Percentiles rank a stretch among this genome's conserved stretches.
phyloP scores from a whole-genome alignment of 2,329 filamentous ascomycete species.

The Diaporthe aspalathi region DNA sequence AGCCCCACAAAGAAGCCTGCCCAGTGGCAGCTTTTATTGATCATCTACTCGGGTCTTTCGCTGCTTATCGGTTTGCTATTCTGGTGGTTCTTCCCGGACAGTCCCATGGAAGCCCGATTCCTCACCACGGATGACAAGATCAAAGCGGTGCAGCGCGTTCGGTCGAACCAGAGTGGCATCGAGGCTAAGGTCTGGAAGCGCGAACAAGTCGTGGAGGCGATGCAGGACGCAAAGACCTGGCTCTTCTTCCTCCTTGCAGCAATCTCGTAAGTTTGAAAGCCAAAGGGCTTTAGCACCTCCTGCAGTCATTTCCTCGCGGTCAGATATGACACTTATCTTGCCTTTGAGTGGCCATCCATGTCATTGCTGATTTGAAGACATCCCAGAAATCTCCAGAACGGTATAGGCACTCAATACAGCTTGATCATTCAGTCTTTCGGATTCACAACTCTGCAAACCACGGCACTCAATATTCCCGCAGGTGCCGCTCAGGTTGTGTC shows the following conservation, averaged over 20 bases:
- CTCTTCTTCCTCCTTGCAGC: constrained; percentile 25
- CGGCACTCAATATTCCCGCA: constrained; percentile 16
- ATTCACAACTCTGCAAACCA: constrained; percentile 11
- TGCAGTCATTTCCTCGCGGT: no score
- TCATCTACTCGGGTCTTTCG: not conserved
- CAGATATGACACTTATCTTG: not conserved
- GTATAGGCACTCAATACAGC: constrained; percentile 10
- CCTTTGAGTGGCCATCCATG: not conserved
- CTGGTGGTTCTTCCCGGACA: constrained; percentile 6
- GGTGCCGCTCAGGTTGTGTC: constrained; percentile 13
- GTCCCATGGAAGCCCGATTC: constrained; percentile 5
- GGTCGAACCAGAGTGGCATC: constrained; percentile 13
- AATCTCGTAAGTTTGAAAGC: constrained; percentile 2
- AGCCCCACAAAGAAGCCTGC: not conserved
- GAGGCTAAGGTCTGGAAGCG: constrained; percentile 23
- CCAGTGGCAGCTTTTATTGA: constrained; percentile 5
- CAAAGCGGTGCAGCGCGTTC: not conserved
- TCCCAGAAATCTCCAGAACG: constrained; percentile 14
- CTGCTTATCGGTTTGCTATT: not conserved
- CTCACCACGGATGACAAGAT: constrained; percentile 20
- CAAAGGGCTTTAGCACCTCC: not conserved
- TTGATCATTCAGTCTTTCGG: constrained; percentile 26
- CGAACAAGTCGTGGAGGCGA: constrained; percentile 1
- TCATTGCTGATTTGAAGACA: not conserved
- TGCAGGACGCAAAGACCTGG: constrained; percentile 13